Evolutionary conservation across 2,329 filamentous ascomycete genomes (phyloP), one percentile per base, ranked within the genome.

Genomic region (Chaetomium sp.): DNA sequence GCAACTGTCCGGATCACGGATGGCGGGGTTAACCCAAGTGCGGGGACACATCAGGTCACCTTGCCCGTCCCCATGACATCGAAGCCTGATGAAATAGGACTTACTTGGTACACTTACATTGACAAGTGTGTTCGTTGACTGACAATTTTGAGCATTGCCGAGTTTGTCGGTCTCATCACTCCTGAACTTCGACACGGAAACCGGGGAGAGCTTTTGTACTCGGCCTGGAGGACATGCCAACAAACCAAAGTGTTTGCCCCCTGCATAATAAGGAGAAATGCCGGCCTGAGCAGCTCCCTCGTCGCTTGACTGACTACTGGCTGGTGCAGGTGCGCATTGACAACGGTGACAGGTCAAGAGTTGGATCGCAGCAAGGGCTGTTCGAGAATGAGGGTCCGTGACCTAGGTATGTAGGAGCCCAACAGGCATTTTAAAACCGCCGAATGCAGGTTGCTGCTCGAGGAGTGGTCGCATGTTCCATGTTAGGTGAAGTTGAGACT

Each of bases 371-470:
- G 27, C 23, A 29, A 54, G 19, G 31, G 51, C 31, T 35, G 51
- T 23, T 23, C 21, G 51, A 55, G 31, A 23, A 55, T 7, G 29
- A n/a, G 53, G 58, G 57, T 60, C 58, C 42, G 57, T 49, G 57
- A 53, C 12, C 57, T n/a, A 29, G 27, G 27, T n/a, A 29, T 3
- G 27, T 7, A 42, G 13, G 2, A 19, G 4, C 38, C 5, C 38
- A 19, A 5, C 38, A 16, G 38, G 4, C 38, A 42, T 42, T 42
- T 42, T 42, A 19, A 42, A 42, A 42, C 38, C 16, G 38, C 38
- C 38, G 38, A 42, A 6, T 2, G 35, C 35, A 19, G 16, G 38
- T 42, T n/a, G 38, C 38, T 16, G 38, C 33, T 12, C 10, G 33
- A 35, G 10, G 33, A 13, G 19, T 16, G 38, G 38, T 42, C 38